Base-by-base conservation (phyloP, 73 alveolate species). In the Paramecium primaurelia region DNA sequence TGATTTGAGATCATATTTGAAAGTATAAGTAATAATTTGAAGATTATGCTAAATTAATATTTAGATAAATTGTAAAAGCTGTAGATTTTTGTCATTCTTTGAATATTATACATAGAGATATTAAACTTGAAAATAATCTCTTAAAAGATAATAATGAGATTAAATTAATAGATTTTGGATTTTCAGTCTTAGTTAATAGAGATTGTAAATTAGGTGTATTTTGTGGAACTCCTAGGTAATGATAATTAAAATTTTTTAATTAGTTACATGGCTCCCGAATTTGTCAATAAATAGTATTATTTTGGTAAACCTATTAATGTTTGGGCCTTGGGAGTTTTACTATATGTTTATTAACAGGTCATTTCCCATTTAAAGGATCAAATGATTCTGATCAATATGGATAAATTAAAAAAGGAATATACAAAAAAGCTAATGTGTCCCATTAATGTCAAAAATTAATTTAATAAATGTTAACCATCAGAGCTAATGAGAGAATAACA, bases 231-330 rank as follows among this genome's bases (percentile, higher is more conserved):
- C 96, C 97, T 1, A 58, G 22, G 73, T 32, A 86, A 28, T 49
- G 1, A 58, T 86, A 8, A 3, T 6, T 59, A 22, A 30, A 68
- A 7, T 22, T 0, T 54, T 18, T 1, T 20, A 54, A 18, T 18
- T 54, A 54, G 93, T 18, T 95, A 92, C 51, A 95, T 95, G 98
- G 95, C 98, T 25, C 98, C 98, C 3, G 98, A 95, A 86, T 88
- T 95, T 8, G 92, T 95, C 16, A 58, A 64, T 42, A 95, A 93
- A 86, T 60, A 95, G 75, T 96, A 93, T 26, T 95, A 95, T 73
- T 77, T n/a, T 59, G 98, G 98, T 11, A 60, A 71, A 47, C 94
- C 96, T 6, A 92, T 94, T 20, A 97, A 95, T 94, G 77, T 94
- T 9, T 95, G 98, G 98, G 93, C 97, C 7, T 59, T 92, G 16